These are phyloP conservation scores for Eremomyces bilateralis DNA, from an alignment of 495 filamentous ascomycete species.

Conservation along the genomic window DNA sequence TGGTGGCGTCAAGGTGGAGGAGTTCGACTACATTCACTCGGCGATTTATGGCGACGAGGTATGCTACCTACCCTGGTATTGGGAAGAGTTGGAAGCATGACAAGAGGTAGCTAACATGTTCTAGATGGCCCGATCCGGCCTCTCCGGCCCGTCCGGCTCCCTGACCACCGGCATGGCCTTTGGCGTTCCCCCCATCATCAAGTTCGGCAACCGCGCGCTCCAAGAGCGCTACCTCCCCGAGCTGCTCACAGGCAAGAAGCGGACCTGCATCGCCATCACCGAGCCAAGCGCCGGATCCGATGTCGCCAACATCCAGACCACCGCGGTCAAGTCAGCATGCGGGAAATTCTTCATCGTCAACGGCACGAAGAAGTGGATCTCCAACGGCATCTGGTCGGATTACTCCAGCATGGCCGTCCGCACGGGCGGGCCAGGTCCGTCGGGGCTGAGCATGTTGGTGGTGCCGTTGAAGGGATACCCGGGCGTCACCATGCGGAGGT, in stretches of 20 bases:
- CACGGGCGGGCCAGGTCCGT: conserved; percentile 40
- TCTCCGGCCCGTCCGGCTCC: conserved; percentile 34
- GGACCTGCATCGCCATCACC: conserved; percentile 57
- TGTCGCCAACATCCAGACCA: conserved; percentile 47
- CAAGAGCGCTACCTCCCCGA: conserved; percentile 44
- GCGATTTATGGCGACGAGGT: conserved; percentile 48
- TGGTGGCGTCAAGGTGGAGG: conserved; percentile 45
- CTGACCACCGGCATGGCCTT: conserved; percentile 50
- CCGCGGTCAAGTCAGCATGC: conserved; percentile 37
- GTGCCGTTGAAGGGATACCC: conserved; percentile 40
- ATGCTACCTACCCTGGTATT: background rate
- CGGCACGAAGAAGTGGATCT: conserved; percentile 69
- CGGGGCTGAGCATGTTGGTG: conserved; percentile 43
- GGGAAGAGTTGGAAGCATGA: background rate
- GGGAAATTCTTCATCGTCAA: conserved; percentile 51
- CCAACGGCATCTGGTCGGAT: conserved; percentile 57
- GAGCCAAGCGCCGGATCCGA: conserved; percentile 53
- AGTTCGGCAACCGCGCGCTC: conserved; percentile 36
- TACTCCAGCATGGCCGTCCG: conserved; percentile 54
- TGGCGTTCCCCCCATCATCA: conserved; percentile 45
- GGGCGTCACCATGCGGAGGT: conserved; percentile 42
- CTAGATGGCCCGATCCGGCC: conserved; percentile 39
- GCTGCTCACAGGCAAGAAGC: conserved; percentile 39
- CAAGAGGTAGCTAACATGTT: conserved; percentile 1
- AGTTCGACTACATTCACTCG: conserved; percentile 52